Conservation (phyloP, 1,139 yeast genomes). For the Geotrichum europaeum region DNA sequence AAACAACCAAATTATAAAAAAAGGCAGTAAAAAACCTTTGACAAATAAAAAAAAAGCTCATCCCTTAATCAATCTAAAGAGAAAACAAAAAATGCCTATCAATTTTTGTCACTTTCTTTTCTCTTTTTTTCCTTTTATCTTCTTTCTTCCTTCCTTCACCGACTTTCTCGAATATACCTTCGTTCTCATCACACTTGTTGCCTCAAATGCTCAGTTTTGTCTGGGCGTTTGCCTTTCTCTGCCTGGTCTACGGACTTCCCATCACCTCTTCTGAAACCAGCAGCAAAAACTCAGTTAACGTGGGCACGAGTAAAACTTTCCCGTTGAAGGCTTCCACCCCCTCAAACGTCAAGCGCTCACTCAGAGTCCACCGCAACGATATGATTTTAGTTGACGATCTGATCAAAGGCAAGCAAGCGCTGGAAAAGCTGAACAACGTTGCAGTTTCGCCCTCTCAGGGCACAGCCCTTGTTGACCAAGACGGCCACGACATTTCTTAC, state of each 20-base stretch:
- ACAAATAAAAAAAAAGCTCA: background rate
- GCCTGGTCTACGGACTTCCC: background rate
- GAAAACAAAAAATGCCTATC: background rate
- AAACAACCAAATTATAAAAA: background rate
- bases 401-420: background rate
- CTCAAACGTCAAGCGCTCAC: background rate
- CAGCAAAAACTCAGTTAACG: background rate
- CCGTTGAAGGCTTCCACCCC: conserved; percentile 5
- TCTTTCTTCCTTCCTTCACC: background rate
- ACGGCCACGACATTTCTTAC: conserved; percentile 32
- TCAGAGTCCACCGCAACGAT: background rate
- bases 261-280: background rate
- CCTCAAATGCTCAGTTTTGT: background rate
- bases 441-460: background rate
- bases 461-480: conserved; percentile 25
- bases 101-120: background rate
- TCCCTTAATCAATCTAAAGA: background rate
- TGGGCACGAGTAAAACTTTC: conserved; percentile 9
- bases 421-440: background rate
- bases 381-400: conserved; percentile 6
- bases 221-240: background rate
- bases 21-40: background rate
- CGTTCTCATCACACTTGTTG: background rate
- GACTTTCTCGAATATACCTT: background rate
- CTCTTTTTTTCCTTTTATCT: background rate